A percentile compares a stretch with the other conserved stretches of the same genome.
Conservation (phyloP, 2,329 filamentous ascomycete species). For the Conoideocrella luteorostrata region DNA sequence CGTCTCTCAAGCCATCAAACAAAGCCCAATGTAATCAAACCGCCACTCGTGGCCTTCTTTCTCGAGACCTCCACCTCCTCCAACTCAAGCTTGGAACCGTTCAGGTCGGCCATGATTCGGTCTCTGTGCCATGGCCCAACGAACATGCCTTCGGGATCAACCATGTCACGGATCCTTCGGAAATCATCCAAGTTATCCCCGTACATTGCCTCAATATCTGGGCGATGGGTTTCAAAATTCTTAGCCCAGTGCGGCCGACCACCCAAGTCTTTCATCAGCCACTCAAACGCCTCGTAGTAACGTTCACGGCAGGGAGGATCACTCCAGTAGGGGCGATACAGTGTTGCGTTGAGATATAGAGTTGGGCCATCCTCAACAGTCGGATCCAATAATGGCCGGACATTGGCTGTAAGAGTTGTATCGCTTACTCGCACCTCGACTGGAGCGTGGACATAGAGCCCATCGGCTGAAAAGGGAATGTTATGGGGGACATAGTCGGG, state of each 20-base stretch:
- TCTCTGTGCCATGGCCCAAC: constrained; percentile 83
- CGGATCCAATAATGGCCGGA: constrained; percentile 58
- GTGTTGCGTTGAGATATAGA: constrained; percentile 82
- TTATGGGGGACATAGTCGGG: constrained; percentile 54
- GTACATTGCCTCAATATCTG: constrained; percentile 62
- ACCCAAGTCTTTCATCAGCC: constrained; percentile 78
- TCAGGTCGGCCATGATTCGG: constrained; percentile 43
- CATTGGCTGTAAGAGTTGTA: constrained; percentile 39
- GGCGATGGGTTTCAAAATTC: constrained; percentile 63
- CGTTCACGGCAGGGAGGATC: constrained; percentile 70
- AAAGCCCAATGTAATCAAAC: constrained; percentile 17
- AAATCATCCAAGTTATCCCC: constrained; percentile 61
- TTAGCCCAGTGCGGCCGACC: constrained; percentile 89
- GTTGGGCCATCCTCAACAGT: constrained; percentile 63
- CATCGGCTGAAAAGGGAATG: constrained; percentile 76
- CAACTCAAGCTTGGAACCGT: constrained; percentile 24
- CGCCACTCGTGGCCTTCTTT: constrained; percentile 16
- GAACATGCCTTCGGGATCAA: constrained; percentile 80
- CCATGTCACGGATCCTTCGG: constrained; percentile 59
- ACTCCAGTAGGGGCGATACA: constrained; percentile 73
- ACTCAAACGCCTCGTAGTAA: constrained; percentile 88
- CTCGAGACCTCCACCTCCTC: constrained; percentile 30
- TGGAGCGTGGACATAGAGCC: constrained; percentile 80
- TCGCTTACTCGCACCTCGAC: constrained; percentile 85
- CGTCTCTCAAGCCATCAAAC: no score